A percentile compares a stretch with the other conserved stretches of the same genome.
These are phyloP conservation scores for Wickerhamomyces silvicola DNA, from an alignment of 805 yeast genomes.

Conservation along the genomic window DNA sequence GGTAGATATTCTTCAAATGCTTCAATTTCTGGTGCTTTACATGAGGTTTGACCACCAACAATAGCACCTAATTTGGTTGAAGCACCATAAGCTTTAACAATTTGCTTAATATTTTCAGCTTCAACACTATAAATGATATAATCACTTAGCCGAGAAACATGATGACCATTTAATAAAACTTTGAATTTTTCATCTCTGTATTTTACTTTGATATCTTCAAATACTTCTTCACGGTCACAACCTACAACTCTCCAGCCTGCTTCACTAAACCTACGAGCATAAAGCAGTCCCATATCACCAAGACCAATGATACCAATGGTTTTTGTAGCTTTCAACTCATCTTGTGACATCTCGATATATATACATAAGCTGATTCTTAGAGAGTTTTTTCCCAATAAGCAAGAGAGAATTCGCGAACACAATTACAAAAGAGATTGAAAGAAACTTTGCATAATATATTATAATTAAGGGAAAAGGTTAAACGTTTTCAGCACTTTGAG, in stretches of 20 bases:
- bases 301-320: slow-evolving; percentile 87
- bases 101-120: slow-evolving; percentile 72
- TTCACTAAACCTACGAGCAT: slow-evolving; percentile 67
- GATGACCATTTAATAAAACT: slow-evolving; percentile 72
- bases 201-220: slow-evolving; percentile 35
- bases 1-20: slow-evolving; percentile 81
- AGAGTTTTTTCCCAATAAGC: no score
- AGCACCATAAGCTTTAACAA: slow-evolving; percentile 76
- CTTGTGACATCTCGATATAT: no score
- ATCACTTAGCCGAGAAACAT: slow-evolving; percentile 75
- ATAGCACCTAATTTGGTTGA: slow-evolving; percentile 82
- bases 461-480: no score
- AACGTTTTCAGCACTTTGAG: no score
- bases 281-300: slow-evolving; percentile 94
- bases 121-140: slow-evolving; percentile 88
- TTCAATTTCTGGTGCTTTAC: slow-evolving; percentile 82
- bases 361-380: no score
- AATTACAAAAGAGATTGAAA: no score
- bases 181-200: slow-evolving; percentile 40
- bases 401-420: no score
- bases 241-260: slow-evolving; percentile 91
- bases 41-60: slow-evolving; percentile 98
- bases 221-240: slow-evolving; percentile 73
- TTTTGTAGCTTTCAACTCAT: slow-evolving; percentile 38
- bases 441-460: no score